A percentile compares a stretch with the other conserved stretches of the same genome.
These are phyloP conservation scores for Claviceps spartinae DNA, from an alignment of 2,329 filamentous ascomycete genomes.

Conservation along the genomic window DNA sequence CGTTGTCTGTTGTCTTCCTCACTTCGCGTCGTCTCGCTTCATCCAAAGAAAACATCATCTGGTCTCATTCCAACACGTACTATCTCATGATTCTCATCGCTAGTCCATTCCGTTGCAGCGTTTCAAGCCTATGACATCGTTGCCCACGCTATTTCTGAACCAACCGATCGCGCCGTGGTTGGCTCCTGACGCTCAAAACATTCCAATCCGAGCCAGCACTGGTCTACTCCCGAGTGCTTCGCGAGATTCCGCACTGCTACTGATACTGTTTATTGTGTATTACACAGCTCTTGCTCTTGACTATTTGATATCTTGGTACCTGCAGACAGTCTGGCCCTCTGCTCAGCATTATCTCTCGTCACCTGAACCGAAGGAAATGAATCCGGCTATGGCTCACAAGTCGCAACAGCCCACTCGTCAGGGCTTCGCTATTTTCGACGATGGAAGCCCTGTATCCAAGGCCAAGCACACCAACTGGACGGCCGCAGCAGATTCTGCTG, in stretches of 20 bases:
- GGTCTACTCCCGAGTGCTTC: not conserved
- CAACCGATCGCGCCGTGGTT: not conserved
- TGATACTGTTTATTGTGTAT: constrained; percentile 1
- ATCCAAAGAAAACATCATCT: not conserved
- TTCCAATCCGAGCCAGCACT: not conserved
- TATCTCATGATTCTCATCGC: not conserved
- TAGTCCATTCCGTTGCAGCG: not conserved
- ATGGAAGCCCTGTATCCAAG: not conserved
- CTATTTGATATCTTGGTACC: not conserved
- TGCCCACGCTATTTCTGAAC: not conserved
- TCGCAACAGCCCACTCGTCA: not conserved
- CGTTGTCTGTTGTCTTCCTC: not conserved
- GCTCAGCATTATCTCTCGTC: no score
- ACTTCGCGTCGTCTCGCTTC: not conserved
- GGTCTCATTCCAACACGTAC: not conserved
- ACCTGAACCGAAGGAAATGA: not conserved
- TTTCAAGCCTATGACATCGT: not conserved
- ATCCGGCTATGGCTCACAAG: not conserved
- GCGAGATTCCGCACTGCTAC: constrained; percentile 4
- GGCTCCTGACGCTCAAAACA: not conserved
- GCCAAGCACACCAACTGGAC: not conserved
- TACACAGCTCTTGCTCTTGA: not conserved
- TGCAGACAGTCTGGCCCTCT: not conserved
- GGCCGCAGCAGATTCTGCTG: not conserved
- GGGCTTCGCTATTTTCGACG: constrained; percentile 4